Evolutionary conservation across 164 flowering plant genomes (phyloP), one percentile per base, ranked within the genome.

Genomic region (Nelumbo lutea): DNA sequence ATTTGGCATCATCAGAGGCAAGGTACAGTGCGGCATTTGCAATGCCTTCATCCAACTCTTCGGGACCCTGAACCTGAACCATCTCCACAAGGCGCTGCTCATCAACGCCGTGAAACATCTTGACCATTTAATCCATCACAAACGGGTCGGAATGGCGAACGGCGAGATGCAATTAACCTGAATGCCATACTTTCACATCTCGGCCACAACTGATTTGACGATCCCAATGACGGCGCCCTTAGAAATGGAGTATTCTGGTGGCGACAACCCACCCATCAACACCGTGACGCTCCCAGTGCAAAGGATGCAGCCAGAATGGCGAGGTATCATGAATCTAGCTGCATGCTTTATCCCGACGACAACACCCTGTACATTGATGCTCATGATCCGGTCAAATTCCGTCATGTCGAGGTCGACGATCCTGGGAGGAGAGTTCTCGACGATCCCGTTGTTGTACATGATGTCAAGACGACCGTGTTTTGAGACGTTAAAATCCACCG

Each of bases 1-100:
- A 93, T 79, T 87, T 90, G 2, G 91, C 88, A 9, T 90, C 97
- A 57, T 89, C 97, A 0, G 94, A 88, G 0, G 87, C 91, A 39
- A 93, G 82, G 74, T 79, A 93, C 0, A 88, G 67, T 9, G 96
- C 98, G 11, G 98, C 98, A 73, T 88, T 84, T 0, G 96, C 96
- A 2, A 93, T 44, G 64, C 91, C 97, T 6, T 4, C 46, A 0
- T 72, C 66, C 10, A 93, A 57, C 6, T 40, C 78, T 15, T 90
- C 90, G 2, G 73, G 9, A 15, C 64, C 68, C 1, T 81, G 68
- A n/a, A 88, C 68, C 1, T 81, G 68, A n/a, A 88, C 46, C 55
- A 88, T 75, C 58, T 79, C 62, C 50, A 5, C 65, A 8, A 84
- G 62, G 56, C 48, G 45, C 42, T 14, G 38, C 9, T 55, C 77